Conservation (phyloP, 768 basidiomycete genomes). For the Paxillus involutus region DNA sequence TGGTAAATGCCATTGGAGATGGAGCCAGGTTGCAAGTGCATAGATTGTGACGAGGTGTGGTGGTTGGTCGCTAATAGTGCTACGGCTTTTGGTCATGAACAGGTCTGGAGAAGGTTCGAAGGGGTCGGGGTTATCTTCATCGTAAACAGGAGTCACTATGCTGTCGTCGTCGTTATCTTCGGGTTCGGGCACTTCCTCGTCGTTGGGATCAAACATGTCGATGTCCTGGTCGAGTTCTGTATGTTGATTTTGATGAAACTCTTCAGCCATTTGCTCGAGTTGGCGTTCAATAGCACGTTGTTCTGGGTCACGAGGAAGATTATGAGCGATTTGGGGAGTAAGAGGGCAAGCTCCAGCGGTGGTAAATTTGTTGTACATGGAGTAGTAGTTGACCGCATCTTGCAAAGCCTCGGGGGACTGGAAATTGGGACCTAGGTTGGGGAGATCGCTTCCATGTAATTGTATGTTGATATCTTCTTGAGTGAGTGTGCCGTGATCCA, state of each 20-base stretch:
- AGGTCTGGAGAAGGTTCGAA: background rate
- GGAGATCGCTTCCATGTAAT: background rate
- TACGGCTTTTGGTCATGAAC: background rate
- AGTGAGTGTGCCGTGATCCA: background rate
- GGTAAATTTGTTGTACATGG: background rate
- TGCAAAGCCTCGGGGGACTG: background rate
- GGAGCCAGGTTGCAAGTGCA: constrained; percentile 25
- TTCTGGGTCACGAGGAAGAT: too few species aligned
- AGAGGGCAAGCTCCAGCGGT: too few species aligned
- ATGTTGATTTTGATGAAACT: too few species aligned
- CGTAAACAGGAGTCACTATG: too few species aligned
- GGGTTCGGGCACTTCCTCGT: background rate
- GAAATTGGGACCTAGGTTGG: background rate
- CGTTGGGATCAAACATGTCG: background rate
- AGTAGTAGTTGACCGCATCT: background rate
- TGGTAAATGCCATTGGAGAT: constrained; percentile 24
- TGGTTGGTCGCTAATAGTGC: background rate
- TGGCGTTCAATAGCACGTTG: too few species aligned
- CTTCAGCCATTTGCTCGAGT: too few species aligned
- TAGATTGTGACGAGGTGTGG: constrained; percentile 23
- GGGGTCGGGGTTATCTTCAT: background rate
- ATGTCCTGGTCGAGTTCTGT: background rate
- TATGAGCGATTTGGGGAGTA: too few species aligned
- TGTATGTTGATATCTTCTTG: constrained; percentile 1
- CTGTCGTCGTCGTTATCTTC: background rate